phyloP scores from a whole-genome alignment of 2,329 filamentous ascomycete species.

The Xylariaceae sp. region DNA sequence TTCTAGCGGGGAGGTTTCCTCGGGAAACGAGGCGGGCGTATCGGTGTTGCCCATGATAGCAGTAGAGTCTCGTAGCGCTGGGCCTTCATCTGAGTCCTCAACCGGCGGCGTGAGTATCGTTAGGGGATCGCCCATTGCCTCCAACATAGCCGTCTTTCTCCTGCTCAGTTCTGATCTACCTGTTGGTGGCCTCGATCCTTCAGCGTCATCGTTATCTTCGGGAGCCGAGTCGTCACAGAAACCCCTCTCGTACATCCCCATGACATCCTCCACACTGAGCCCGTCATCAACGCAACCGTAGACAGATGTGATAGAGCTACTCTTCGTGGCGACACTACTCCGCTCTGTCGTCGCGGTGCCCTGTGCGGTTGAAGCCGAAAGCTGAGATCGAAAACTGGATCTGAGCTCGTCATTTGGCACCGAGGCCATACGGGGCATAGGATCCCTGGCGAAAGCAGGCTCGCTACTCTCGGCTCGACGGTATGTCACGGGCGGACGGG shows the following conservation, averaged over 20 bases:
- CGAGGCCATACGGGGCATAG: conserved; percentile 48
- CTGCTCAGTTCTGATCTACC: conserved; percentile 43
- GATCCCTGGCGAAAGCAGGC: conserved; percentile 40
- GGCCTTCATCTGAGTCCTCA: conserved; percentile 16
- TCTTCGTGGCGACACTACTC: conserved; percentile 79
- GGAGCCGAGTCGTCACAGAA: conserved; percentile 56
- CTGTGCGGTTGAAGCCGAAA: conserved; percentile 56
- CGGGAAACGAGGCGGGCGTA: conserved; percentile 39
- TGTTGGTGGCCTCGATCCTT: conserved; percentile 43
- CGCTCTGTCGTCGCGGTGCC: conserved; percentile 74
- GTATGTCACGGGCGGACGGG: conserved; percentile 38
- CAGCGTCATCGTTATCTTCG: conserved; percentile 45
- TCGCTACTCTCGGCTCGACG: conserved; percentile 42
- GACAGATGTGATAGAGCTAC: conserved; percentile 72
- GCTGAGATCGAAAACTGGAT: conserved; percentile 60
- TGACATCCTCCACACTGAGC: conserved; percentile 67
- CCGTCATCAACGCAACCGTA: conserved; percentile 54
- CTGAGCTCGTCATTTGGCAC: conserved; percentile 55
- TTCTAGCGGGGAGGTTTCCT: conserved; percentile 39
- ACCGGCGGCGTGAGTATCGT: conserved; percentile 31
- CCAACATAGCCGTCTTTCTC: conserved; percentile 43
- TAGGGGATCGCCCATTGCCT: conserved; percentile 44
- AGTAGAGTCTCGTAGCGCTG: conserved; percentile 42
- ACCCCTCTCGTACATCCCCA: conserved; percentile 69
- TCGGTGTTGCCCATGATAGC: conserved; percentile 42